These are phyloP conservation scores for Fusarium buxicola DNA, from an alignment of 2,329 filamentous ascomycete genomes.

Conservation along the genomic window DNA sequence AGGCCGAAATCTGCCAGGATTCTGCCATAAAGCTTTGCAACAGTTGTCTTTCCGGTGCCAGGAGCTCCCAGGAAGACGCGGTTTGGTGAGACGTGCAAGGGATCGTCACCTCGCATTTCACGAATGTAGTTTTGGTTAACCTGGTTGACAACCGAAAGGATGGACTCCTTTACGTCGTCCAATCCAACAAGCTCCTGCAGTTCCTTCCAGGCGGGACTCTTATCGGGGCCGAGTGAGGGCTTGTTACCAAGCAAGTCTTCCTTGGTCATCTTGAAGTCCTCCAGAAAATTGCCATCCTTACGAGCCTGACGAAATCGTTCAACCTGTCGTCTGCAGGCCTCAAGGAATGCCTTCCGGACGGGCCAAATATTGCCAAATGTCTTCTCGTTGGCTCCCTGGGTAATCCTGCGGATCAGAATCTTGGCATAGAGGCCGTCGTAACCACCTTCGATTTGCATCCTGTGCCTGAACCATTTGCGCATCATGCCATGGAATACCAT, in stretches of 20 bases:
- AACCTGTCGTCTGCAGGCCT: constrained; percentile 68
- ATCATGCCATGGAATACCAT: constrained; percentile 68
- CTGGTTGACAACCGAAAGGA: constrained; percentile 57
- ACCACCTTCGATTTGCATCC: constrained; percentile 71
- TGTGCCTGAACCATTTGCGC: constrained; percentile 61
- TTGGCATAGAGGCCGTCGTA: constrained; percentile 69
- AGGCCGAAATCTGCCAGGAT: constrained; percentile 75
- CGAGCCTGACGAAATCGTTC: constrained; percentile 60
- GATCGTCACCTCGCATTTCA: constrained; percentile 69
- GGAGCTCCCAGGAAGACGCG: constrained; percentile 77
- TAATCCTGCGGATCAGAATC: constrained; percentile 70
- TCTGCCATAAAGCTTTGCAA: constrained; percentile 76
- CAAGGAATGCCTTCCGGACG: constrained; percentile 66
- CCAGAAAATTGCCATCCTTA: constrained; percentile 38
- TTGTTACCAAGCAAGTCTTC: constrained; percentile 78
- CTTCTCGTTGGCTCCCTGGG: constrained; percentile 67
- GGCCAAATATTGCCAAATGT: constrained; percentile 79
- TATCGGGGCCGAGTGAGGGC: constrained; percentile 63
- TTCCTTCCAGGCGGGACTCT: constrained; percentile 67
- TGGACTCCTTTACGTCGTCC: constrained; percentile 66
- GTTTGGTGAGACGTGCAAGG: constrained; percentile 71
- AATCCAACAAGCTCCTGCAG: constrained; percentile 71
- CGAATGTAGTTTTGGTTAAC: constrained; percentile 72
- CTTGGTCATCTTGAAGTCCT: constrained; percentile 57
- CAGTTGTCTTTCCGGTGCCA: constrained; percentile 79